A percentile compares a stretch with the other conserved stretches of the same genome.
Evolutionary conservation across 257 asterid genomes (phyloP).

Genomic region (Nicotiana paniculata): DNA sequence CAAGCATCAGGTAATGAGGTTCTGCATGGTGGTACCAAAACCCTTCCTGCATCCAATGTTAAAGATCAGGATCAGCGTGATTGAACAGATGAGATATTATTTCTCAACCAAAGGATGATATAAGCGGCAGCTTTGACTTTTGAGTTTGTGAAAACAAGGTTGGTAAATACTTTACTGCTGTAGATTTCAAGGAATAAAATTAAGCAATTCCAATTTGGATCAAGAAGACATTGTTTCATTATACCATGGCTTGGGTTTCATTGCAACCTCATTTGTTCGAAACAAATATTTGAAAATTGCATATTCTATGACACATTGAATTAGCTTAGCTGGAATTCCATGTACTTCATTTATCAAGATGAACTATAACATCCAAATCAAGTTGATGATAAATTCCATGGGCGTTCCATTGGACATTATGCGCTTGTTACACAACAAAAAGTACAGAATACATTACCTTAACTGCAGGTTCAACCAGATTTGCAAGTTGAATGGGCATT

Average conservation of each 20-base stretch:
- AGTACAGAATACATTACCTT: slow-evolving; percentile 30
- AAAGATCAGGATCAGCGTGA: not conserved
- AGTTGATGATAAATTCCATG: too few relatives aligned
- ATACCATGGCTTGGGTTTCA: not conserved
- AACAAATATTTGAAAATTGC: not conserved
- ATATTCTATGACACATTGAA: not conserved
- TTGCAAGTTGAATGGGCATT: slow-evolving; percentile 45
- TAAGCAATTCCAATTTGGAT: not conserved
- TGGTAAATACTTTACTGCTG: not conserved
- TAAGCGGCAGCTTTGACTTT: not conserved
- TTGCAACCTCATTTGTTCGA: not conserved
- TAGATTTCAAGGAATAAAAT: not conserved
- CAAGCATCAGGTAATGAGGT: slow-evolving; percentile 71
- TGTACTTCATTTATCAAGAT: not conserved
- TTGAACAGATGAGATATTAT: not conserved
- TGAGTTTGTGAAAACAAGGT: not conserved
- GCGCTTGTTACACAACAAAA: not conserved
- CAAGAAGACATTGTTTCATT: not conserved
- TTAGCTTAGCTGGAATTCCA: not conserved
- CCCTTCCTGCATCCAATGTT: slow-evolving; percentile 46
- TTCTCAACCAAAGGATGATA: not conserved
- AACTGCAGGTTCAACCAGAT: slow-evolving; percentile 52
- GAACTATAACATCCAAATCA: not conserved
- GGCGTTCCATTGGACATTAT: too few relatives aligned
- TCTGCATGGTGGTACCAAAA: slow-evolving; percentile 74